Conservation (phyloP, 148 eudicot genomes). For the Pouteria glomerata region DNA sequence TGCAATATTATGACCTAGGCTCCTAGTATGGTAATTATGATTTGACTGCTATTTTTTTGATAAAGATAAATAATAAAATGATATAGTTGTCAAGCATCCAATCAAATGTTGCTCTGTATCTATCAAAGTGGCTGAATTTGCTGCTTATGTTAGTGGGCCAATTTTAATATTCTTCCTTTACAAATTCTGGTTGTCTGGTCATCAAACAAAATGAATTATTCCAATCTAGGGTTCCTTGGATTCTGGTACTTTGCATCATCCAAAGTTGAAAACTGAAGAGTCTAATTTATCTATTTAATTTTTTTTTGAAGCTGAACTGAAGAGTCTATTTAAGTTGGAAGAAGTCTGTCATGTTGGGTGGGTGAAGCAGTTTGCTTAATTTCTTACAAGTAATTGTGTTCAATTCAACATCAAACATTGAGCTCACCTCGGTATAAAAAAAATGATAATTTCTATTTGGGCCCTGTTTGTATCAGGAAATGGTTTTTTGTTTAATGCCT, state of each 20-base stretch:
- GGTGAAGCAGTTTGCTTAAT: neutral
- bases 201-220: neutral
- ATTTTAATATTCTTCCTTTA: neutral
- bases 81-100: neutral
- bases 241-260: neutral
- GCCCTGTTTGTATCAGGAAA: too few species aligned
- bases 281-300: too few species aligned
- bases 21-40: neutral
- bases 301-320: too few species aligned
- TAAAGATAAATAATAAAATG: neutral
- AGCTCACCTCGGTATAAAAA: too few species aligned
- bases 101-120: neutral
- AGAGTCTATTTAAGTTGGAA: constrained; percentile 7
- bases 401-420: too few species aligned
- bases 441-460: too few species aligned
- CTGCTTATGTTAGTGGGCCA: neutral
- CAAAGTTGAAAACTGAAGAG: neutral
- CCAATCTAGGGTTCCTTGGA: neutral
- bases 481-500: too few species aligned
- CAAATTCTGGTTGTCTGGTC: neutral
- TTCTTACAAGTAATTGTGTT: neutral
- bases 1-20: neutral
- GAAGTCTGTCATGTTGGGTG: constrained; percentile 1
- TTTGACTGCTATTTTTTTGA: neutral
- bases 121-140: neutral